phyloP scores from a whole-genome alignment of 164 flowering plant species.

The Vitis rotundifolia region DNA sequence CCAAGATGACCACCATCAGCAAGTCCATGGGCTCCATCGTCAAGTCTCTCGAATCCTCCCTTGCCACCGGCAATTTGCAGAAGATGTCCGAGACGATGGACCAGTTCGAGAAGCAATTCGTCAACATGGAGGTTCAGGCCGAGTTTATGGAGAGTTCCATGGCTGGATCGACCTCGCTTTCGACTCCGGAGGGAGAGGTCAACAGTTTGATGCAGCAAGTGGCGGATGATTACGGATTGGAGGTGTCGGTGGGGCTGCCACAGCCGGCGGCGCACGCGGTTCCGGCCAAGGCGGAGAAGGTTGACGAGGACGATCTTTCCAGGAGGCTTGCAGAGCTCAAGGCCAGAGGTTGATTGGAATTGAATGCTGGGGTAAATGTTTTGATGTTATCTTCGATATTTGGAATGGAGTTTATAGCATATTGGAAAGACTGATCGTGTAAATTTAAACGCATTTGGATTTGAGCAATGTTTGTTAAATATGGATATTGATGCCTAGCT shows the following conservation, averaged over 20 bases:
- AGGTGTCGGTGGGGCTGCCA: slow-evolving; percentile 69
- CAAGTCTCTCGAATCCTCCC: slow-evolving; percentile 61
- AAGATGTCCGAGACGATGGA: slow-evolving; percentile 84
- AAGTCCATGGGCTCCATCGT: slow-evolving; percentile 66
- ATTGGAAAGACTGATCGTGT: too few species aligned
- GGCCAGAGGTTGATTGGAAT: slow-evolving; percentile 36
- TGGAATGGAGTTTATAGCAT: too few species aligned
- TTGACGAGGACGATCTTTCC: slow-evolving; percentile 56
- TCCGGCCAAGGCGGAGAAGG: slow-evolving; percentile 46
- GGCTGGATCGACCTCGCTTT: slow-evolving; percentile 72
- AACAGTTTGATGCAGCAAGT: slow-evolving; percentile 79
- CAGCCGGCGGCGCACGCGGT: slow-evolving; percentile 63
- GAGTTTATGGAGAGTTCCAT: slow-evolving; percentile 79
- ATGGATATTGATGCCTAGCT: too few species aligned
- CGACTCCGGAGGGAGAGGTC: slow-evolving; percentile 73
- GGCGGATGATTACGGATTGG: slow-evolving; percentile 71
- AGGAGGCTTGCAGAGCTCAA: slow-evolving; percentile 64
- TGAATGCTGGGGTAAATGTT: too few species aligned
- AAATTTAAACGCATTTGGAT: too few species aligned
- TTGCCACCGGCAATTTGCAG: slow-evolving; percentile 63
- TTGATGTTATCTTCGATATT: too few species aligned
- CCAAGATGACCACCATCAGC: slow-evolving; percentile 62
- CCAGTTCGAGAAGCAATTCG: slow-evolving; percentile 69
- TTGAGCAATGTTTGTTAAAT: too few species aligned
- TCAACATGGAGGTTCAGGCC: slow-evolving; percentile 79